Conservation (phyloP, 352 stramenopile genomes). For the Pythium dissotocum region DNA sequence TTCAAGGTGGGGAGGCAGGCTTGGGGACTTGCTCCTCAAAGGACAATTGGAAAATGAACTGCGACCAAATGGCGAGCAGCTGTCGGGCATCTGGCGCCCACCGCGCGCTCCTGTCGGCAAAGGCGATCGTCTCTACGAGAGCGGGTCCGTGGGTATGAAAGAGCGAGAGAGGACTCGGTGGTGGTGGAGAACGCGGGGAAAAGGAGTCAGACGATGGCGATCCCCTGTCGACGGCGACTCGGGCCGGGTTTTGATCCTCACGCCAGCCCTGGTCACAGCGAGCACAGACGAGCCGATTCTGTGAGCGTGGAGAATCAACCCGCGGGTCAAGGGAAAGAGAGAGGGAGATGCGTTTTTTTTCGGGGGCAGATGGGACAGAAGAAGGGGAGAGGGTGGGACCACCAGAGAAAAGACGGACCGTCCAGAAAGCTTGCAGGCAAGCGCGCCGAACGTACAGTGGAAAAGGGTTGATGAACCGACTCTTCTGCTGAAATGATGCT, state of each 20-base stretch:
- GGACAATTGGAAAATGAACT: constrained; percentile 31
- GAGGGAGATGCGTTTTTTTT: constrained; percentile 11
- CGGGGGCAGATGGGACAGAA: constrained; percentile 15
- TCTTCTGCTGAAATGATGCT: constrained; percentile 20
- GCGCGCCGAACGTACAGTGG: constrained; percentile 15
- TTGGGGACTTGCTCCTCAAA: constrained; percentile 17
- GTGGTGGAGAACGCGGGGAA: constrained; percentile 9
- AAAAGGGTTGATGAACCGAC: constrained; percentile 19
- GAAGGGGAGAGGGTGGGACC: constrained; percentile 12
- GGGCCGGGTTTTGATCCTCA: constrained; percentile 6
- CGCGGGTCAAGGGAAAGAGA: not conserved
- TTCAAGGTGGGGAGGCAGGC: not conserved
- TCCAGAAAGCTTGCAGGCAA: constrained; percentile 21
- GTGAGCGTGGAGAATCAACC: not conserved
- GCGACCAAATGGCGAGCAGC: constrained; percentile 30
- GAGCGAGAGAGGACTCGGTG: constrained; percentile 4
- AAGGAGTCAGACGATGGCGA: constrained; percentile 1
- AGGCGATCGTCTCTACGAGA: constrained; percentile 1
- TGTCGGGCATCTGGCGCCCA: constrained; percentile 22
- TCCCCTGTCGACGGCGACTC: not conserved
- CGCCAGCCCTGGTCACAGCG: constrained; percentile 6
- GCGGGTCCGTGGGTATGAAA: not conserved
- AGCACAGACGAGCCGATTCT: not conserved
- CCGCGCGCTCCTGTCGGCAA: not conserved
- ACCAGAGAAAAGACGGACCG: constrained; percentile 10